These are phyloP conservation scores for Trifolium subterraneum DNA, from an alignment of 306 rosid genomes.

Conservation along the genomic window DNA sequence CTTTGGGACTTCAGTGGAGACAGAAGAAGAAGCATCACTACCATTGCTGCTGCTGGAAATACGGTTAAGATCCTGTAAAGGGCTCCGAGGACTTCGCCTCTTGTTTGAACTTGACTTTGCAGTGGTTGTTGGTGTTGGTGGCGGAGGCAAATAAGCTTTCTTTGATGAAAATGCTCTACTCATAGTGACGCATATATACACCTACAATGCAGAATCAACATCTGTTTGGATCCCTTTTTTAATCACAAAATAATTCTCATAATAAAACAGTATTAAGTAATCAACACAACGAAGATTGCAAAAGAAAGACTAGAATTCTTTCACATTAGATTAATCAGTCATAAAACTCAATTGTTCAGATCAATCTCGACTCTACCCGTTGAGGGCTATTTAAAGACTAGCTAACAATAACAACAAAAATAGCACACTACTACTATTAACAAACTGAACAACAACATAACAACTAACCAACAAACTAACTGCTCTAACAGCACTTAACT, in stretches of 20 bases:
- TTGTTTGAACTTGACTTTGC: constrained; percentile 40
- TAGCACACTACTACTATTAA: neutral
- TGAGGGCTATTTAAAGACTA: neutral
- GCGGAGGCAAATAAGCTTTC: constrained; percentile 50
- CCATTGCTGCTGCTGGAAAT: constrained; percentile 49
- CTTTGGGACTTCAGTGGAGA: constrained; percentile 63
- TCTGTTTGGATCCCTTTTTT: neutral
- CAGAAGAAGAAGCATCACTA: constrained; percentile 57
- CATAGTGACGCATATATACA: constrained; percentile 46
- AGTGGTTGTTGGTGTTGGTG: constrained; percentile 44
- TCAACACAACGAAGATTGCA: neutral
- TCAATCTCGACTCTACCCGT: neutral
- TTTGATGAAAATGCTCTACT: constrained; percentile 59
- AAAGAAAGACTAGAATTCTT: neutral
- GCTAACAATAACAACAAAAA: neutral
- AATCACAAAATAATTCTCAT: neutral
- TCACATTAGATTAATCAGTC: neutral
- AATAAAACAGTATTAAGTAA: neutral
- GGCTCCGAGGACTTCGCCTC: constrained; percentile 52
- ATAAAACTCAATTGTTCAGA: neutral
- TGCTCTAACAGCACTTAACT: neutral
- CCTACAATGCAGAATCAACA: constrained; percentile 33
- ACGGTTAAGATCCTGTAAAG: constrained; percentile 61
- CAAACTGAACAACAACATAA: neutral
- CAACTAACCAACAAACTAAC: neutral